Evolutionary conservation across 2,329 filamentous ascomycete species (phyloP), one percentile per base, ranked within the genome.

Genomic region (Calonectria multiphialidica): DNA sequence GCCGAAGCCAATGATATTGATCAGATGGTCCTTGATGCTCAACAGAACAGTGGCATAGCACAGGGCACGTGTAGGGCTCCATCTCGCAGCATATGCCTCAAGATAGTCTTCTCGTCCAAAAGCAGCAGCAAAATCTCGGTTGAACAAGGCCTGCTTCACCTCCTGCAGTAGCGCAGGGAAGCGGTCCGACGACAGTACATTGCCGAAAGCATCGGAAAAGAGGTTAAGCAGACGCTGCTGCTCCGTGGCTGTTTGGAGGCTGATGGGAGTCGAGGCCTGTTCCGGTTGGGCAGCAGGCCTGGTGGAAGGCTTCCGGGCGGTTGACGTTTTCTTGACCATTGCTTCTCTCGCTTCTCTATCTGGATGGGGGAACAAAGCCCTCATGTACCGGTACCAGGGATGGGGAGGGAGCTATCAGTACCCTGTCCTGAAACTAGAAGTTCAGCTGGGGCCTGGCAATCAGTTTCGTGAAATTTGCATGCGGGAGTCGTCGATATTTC

Each of bases 11-110:
- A 72, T 42, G 6, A 86, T 77, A 33, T 68, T 72, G 30, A 81
- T 76, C 2, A 88, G 73, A 33, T 87, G 76, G 1, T 74, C 71
- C 12, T 74, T 72, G 15, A 90, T 79, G 9, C 79, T 80, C 61
- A 82, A 71, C 44, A 93, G 82, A n/a, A 92, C 83, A 3, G 84
- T 80, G n/a, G 91, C 87, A 84, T 98, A 98, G 74, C 93, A 95
- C 65, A 98, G 85, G 0, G 95, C 94, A 66, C 97, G 89, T 65
- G 94, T 93, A 2, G 96, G 94, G 83, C 95, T 98, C 96, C 96
- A 99, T 78, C 97, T 87, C 66, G 95, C 90, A 10, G 95, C 95
- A 86, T 99, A 99, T 12, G 93, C 94, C 72, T 93, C 91, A 21
- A 98, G 88, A 77, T 93, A 90, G 53, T 93, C 91, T 68, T 91